Evolutionary conservation across 2,329 filamentous ascomycete genomes (phyloP), one percentile per base, ranked within the genome.

Genomic region (Penicillium sp.): DNA sequence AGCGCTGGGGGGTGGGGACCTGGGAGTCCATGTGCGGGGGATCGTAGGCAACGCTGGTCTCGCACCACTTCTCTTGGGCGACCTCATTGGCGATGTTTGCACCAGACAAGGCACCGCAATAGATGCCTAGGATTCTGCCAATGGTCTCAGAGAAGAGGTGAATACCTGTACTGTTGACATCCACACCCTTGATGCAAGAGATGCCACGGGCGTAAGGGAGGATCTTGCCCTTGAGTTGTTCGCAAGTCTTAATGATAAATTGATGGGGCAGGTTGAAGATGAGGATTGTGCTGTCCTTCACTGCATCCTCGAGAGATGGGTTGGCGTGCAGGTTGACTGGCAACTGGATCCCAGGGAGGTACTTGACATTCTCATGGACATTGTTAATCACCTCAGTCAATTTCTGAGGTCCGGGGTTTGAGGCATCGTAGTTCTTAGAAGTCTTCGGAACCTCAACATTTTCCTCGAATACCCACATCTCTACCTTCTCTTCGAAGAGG

Each of bases 381-480:
- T 82, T 84, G 81, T 99, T 99, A 84, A 99, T 96, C 66, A 99
- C 77, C 50, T 85, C 76, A 8, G 94, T 96, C 74, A 99, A 87
- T 78, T 96, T 96, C 74, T 94, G 89, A 3, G 88, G 85, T 61
- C 85, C 81, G 61, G 85, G 82, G 69, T 83, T 82, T 89, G 56
- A 96, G 45, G 81, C 75, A 66, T 89, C 82, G 80, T 91, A 92
- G 77, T 91, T 83, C 64, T 85, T 85, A 47, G 89, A 93, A 61
- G 83, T 81, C 67, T 87, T 82, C 13, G 89, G 78, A 40, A 96
- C 80, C 53, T 84, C 83, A 61, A 96, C 87, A 24, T 96, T 85
- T 76, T 99, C 94, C 77, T 99, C 94, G 72, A 86, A 97, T 69
- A 99, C 95, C 94, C 94, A 99, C 94, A 99, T 97, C 77, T 96